Base-by-base conservation (phyloP, 1,139 yeast genomes). In the Pneumocystis oryctolagi region DNA sequence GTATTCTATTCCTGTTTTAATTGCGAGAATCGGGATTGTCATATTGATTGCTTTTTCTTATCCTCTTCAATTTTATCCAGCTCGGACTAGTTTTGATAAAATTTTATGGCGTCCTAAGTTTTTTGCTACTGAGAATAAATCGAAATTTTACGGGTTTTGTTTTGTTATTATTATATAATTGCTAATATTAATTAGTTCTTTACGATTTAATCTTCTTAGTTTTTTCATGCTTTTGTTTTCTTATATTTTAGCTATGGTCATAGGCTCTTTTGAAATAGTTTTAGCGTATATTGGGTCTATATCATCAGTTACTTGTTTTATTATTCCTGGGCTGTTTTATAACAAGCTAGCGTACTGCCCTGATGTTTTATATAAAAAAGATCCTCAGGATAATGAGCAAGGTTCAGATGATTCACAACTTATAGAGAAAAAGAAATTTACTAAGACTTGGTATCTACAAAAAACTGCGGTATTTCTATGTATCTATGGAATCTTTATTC, bases 301-400 rank as follows among this genome's bases (percentile, higher is more conserved):
- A 0, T 97, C 97, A 0, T 88, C 96, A 1, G 89, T 97, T 0
- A 85, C 96, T 90, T 65, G 87, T 96, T 90, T 90, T 72, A 89
- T 90, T 62, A 79, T 90, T 64, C 97, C 97, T 0, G 97, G 97
- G 0, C 77, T 89, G 47, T 90, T 90, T 73, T 96, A 95, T 14
- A 89, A 80, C 74, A 57, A 55, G 47, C 58, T 65, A 14, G 61
- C 62, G 5, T 60, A 59, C 9, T 58, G 31, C 16, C 61, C 62
- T 35, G 60, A 39, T 31, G 16, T 39, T 34, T 40, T 62, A 6
- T 47, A 37, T 32, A 53, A 14, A 8, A 39, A 34, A n/a, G n/a
- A 35, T 20, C 18, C 8, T 6, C 62, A 62, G 32, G 58, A 61
- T 28, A 18, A 63, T 58, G 20, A n/a, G 35, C 53, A 64, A 42